Conservation (phyloP, 1,139 yeast species). For the Trichomonascaceae sp. region DNA sequence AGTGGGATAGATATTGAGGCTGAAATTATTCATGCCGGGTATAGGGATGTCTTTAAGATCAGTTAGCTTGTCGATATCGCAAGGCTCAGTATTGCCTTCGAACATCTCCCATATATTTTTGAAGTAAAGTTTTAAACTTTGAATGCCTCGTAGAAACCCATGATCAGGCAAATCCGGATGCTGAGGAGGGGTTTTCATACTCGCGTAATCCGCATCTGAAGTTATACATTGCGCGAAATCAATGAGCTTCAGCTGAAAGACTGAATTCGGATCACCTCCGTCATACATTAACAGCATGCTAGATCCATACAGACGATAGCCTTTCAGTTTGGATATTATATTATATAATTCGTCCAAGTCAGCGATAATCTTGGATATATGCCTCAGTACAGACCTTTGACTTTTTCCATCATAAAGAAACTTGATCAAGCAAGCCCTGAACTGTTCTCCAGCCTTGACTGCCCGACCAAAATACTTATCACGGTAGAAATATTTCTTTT, state of each 20-base stretch:
- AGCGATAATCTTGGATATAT: slow-evolving; percentile 59
- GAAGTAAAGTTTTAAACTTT: slow-evolving; percentile 60
- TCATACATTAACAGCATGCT: slow-evolving; percentile 86
- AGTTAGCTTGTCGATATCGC: slow-evolving; percentile 14
- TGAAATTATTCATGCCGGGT: slow-evolving; percentile 9
- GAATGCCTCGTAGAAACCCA: slow-evolving; percentile 81
- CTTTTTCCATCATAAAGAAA: slow-evolving; percentile 71
- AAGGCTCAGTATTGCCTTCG: slow-evolving; percentile 19
- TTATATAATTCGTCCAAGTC: slow-evolving; percentile 53
- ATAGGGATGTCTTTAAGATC: slow-evolving; percentile 17
- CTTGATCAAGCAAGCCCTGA: slow-evolving; percentile 64
- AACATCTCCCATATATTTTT: slow-evolving; percentile 23
- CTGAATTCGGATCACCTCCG: slow-evolving; percentile 39
- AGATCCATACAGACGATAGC: slow-evolving; percentile 92
- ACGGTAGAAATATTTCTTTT: slow-evolving; percentile 50
- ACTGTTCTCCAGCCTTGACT: slow-evolving; percentile 67
- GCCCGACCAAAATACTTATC: slow-evolving; percentile 92
- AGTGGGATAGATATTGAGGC: slow-evolving; percentile 4
- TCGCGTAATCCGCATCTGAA: slow-evolving; percentile 45
- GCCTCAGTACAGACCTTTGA: slow-evolving; percentile 54
- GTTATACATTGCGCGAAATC: slow-evolving; percentile 95
- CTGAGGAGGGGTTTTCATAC: slow-evolving; percentile 59
- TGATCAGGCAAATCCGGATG: slow-evolving; percentile 60
- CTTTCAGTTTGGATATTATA: slow-evolving; percentile 52
- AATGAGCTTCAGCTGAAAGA: slow-evolving; percentile 61